Conservation (phyloP, 768 basidiomycete genomes). For the Amanita muscaria region DNA sequence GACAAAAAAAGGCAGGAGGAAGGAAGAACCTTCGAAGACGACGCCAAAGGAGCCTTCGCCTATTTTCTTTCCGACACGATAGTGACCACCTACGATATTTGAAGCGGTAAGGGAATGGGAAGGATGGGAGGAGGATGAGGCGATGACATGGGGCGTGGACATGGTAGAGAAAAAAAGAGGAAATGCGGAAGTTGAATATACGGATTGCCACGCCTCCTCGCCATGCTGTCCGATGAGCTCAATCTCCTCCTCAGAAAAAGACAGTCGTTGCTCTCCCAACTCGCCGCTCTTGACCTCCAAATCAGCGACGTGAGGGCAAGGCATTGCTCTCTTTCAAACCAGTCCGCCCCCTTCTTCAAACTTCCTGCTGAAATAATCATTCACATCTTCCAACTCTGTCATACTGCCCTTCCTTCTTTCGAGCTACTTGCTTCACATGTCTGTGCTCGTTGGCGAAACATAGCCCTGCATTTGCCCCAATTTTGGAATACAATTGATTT, state of each 20-base stretch:
- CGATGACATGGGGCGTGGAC: constrained; percentile 80
- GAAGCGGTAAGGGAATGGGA: constrained; percentile 54
- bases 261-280: constrained; percentile 24
- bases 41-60: constrained; percentile 99
- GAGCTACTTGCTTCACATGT: constrained; percentile 37
- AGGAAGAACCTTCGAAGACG: constrained; percentile 78
- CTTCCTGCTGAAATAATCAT: constrained; percentile 35
- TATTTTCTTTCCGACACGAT: constrained; percentile 95
- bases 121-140: constrained; percentile 61
- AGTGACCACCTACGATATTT: constrained; percentile 73
- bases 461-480: constrained; percentile 30
- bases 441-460: constrained; percentile 33
- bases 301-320: constrained; percentile 23
- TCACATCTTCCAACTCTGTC: constrained; percentile 24
- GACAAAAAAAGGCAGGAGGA: constrained; percentile 1
- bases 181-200: constrained; percentile 8
- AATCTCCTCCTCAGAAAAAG: constrained; percentile 20
- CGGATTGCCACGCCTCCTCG: background rate
- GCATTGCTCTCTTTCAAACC: constrained; percentile 28
- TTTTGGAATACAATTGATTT: no score
- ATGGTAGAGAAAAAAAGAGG: constrained; percentile 28
- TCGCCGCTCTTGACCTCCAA: constrained; percentile 24
- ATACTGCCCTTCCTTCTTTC: constrained; percentile 15
- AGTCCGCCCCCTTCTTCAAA: constrained; percentile 22
- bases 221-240: background rate